Percentiles rank a stretch among this genome's conserved stretches.
phyloP scores from a whole-genome alignment of 495 filamentous ascomycete genomes.

The Daldinia childiae region DNA sequence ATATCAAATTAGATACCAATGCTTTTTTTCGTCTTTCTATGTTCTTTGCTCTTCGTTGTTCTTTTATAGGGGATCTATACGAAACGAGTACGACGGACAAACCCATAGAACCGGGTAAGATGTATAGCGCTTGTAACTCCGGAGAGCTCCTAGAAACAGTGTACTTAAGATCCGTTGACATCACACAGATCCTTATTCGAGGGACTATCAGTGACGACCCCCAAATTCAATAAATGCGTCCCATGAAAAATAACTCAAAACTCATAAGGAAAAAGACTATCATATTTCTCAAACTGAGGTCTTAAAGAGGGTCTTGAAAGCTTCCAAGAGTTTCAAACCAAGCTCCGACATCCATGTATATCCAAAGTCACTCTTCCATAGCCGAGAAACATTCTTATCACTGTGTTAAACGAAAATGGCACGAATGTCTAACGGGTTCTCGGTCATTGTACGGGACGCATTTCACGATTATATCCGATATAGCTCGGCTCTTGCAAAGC shows the following conservation, averaged over 20 bases:
- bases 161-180: slow-evolving; percentile 34
- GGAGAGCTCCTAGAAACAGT: slow-evolving; percentile 38
- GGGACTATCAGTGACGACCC: slow-evolving; percentile 26
- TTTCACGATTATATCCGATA: slow-evolving; percentile 40
- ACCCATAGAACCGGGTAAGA: slow-evolving; percentile 6
- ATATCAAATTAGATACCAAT: background rate
- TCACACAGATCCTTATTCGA: slow-evolving; percentile 36
- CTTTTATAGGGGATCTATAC: background rate
- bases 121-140: slow-evolving; percentile 34
- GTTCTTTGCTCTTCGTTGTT: background rate
- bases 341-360: slow-evolving; percentile 25
- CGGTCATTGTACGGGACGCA: slow-evolving; percentile 30
- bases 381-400: slow-evolving; percentile 30
- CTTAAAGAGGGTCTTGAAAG: slow-evolving; percentile 13
- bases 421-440: slow-evolving; percentile 44
- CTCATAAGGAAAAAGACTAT: slow-evolving; percentile 22
- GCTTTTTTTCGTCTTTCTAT: background rate
- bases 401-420: slow-evolving; percentile 38
- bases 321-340: slow-evolving; percentile 25
- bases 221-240: slow-evolving; percentile 33
- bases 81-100: slow-evolving; percentile 26
- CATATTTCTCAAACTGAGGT: slow-evolving; percentile 34
- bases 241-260: slow-evolving; percentile 43
- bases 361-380: slow-evolving; percentile 32
- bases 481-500: slow-evolving; percentile 40